Base-by-base conservation (phyloP, 768 basidiomycete species). In the Auricularia sp. region DNA sequence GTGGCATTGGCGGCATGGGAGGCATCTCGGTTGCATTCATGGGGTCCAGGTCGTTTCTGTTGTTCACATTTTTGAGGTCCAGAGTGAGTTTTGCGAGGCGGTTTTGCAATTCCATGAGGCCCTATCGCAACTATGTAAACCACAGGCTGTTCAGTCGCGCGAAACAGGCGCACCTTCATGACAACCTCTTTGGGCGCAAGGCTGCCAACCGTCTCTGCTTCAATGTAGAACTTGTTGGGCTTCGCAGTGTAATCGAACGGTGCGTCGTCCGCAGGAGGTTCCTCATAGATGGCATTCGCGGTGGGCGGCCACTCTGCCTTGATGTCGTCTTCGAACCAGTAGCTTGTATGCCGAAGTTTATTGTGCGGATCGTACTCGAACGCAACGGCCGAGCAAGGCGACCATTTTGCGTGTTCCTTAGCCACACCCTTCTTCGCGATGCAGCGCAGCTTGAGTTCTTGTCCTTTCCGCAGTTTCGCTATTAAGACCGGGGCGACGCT, bases 341-440 rank as follows among this genome's bases (percentile, higher is more conserved):
- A 86, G 2, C 89, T 86, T 3, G 97, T 98, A 76, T 99, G 97
- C 63, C 94, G 86, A 37, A 99, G 81, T 75, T 94, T 94, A 78
- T 99, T 99, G 80, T 98, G 83, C 13, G 97, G 97, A 75, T 99
- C 97, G 68, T 99, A 99, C 77, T 99, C 97, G 68, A 96, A 98
- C 7, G 88, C 85, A 18, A 99, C 88, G 7, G 97, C 94, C 1
- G 94, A 90, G 66, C 94, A 91, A 13, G 97, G 96, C 0, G 94
- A 96, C 93, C 96, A 99, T 77, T 99, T 99, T 13, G 97, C 94
- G 73, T 99, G 97, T 74, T 97, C 94, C 79, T 98, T 98, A 3
- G 96, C 94, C 66, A 97, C 88, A 51, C 96, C 96, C 85, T 97
- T 98, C 76, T 94, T 94, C 3, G 95, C 97, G 58, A 88, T 85